These are phyloP conservation scores for Crinitomyces ghanaensis DNA, from an alignment of 805 yeast genomes.

Conservation along the genomic window DNA sequence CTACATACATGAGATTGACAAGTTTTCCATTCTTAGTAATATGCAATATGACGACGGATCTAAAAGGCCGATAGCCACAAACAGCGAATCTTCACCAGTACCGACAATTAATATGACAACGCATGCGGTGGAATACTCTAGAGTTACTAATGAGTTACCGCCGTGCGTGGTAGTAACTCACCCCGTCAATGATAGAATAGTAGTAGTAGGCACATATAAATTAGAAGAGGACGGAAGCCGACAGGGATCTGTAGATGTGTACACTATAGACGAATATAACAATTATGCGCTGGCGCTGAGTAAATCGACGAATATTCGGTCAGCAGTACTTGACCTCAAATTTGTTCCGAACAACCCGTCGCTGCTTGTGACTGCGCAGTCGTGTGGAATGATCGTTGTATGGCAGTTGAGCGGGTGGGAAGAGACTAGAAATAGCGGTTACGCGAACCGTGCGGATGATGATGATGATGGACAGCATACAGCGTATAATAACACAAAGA, in stretches of 20 bases:
- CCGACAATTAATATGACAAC: too few relatives aligned
- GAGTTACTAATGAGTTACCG: slow-evolving; percentile 41
- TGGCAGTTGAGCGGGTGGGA: too few relatives aligned
- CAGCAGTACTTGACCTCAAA: slow-evolving; percentile 66
- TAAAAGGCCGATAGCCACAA: too few relatives aligned
- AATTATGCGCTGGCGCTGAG: neutral
- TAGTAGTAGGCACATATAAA: slow-evolving; percentile 71
- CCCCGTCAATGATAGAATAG: slow-evolving; percentile 33
- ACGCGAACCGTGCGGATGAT: too few relatives aligned
- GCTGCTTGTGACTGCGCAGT: slow-evolving; percentile 54
- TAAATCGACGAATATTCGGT: slow-evolving; percentile 33
- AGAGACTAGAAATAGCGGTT: too few relatives aligned
- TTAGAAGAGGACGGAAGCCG: slow-evolving; percentile 51
- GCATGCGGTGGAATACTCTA: slow-evolving; percentile 3
- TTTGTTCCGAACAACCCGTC: slow-evolving; percentile 43
- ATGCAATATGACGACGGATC: too few relatives aligned
- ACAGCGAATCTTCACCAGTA: too few relatives aligned
- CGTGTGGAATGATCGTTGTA: slow-evolving; percentile 59
- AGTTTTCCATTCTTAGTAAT: too few relatives aligned
- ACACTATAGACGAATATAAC: slow-evolving; percentile 18
- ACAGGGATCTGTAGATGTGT: slow-evolving; percentile 50
- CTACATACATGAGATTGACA: too few relatives aligned
- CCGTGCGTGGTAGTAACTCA: slow-evolving; percentile 71
- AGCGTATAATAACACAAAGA: too few relatives aligned
- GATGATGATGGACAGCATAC: too few relatives aligned